These are phyloP conservation scores for Rauvolfia tetraphylla DNA, from an alignment of 257 asterid species.

Conservation along the genomic window DNA sequence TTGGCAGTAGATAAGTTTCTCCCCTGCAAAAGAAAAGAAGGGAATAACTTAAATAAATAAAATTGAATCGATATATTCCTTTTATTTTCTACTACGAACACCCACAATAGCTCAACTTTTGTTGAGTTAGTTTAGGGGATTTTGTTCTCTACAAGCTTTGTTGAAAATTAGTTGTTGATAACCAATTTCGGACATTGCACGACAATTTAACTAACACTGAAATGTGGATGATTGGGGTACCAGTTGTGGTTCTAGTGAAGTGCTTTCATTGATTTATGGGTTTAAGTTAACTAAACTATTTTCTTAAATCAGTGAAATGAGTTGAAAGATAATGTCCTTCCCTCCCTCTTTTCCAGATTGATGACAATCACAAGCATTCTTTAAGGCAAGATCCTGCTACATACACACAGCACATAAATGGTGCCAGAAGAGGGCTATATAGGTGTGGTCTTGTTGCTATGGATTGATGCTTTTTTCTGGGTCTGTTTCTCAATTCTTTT, in stretches of 20 bases:
- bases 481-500: neutral
- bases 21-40: too few relatives aligned
- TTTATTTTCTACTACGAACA: too few relatives aligned
- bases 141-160: too few relatives aligned
- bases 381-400: conserved; percentile 52
- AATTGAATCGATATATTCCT: too few relatives aligned
- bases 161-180: neutral
- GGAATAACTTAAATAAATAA: too few relatives aligned
- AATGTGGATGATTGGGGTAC: too few relatives aligned
- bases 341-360: conserved; percentile 45
- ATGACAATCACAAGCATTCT: conserved; percentile 46
- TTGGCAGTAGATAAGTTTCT: too few relatives aligned
- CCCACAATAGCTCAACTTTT: too few relatives aligned
- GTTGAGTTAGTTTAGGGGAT: too few relatives aligned
- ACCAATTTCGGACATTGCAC: neutral
- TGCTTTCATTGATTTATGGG: neutral
- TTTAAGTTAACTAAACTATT: neutral
- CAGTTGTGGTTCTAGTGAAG: neutral
- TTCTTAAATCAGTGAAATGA: neutral
- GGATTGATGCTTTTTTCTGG: conserved; percentile 11
- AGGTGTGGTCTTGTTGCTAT: conserved; percentile 50
- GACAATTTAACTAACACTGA: too few relatives aligned
- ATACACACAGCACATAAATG: conserved; percentile 45
- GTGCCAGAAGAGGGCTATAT: conserved; percentile 67
- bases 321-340: neutral